Base-by-base conservation (phyloP, 306 rosid genomes). In the Lathyrus tuberosus region DNA sequence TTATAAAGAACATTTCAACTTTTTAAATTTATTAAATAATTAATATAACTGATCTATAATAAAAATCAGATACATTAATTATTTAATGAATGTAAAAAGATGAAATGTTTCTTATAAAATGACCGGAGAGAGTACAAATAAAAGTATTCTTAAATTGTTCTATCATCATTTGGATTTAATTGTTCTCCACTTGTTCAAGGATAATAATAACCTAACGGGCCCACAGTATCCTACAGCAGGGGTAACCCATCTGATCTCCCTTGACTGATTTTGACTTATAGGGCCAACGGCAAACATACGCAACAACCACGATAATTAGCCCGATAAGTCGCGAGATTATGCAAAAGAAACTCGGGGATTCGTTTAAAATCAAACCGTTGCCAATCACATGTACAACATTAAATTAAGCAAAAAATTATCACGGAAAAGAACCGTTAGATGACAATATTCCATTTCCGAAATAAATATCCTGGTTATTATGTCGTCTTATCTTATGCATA, bases 211-310 rank as follows among this genome's bases (percentile, higher is more conserved):
- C 40, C 0, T 33, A 33, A 16, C 24, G 4, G 26, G 56, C 13
- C 54, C 54, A 48, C 24, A 17, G 56, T 9, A 49, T 49, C 56
- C 56, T 17, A 20, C 12, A 7, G 18, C 10, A 35, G 10, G 3
- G 40, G 40, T 35, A 35, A 35, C 8, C 10, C 2, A 33, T 33
- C 37, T 33, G 46, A 9, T 41, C 13, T 42, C 20, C 12, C 14
- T 18, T 10, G 69, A 37, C 44, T 2, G 10, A 2, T 42, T 63
- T 42, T 76, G 71, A 53, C 72, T 31, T 31, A 61, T 5, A 49
- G 40, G 16, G 60, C 57, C 71, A 69, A 76, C 75, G 75, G 47
- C 75, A 76, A 49, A 69, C 69, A 67, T 16, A 76, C 58, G 9
- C 78, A 51, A 51, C 3, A 71, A 22, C 11, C n/a, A 13, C 49